Conservation (phyloP, 1,284 basidiomycete genomes). For the Trichosporon sp. region DNA sequence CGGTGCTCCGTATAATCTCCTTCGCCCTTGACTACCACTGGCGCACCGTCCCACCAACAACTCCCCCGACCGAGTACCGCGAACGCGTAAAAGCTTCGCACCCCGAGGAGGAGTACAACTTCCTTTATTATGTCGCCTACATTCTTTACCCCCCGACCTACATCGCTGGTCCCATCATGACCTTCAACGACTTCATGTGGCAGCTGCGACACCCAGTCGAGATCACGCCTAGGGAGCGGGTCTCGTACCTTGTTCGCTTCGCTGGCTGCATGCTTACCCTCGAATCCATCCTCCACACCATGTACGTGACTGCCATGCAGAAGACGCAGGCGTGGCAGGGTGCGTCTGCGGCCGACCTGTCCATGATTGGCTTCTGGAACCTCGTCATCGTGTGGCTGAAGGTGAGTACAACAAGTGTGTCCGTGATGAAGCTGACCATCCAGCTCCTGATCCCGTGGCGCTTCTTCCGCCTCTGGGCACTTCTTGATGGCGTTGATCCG, state of each 20-base stretch:
- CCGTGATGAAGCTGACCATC: neutral
- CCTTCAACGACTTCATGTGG: constrained; percentile 92
- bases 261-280: constrained; percentile 74
- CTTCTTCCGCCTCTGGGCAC: constrained; percentile 94
- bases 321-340: constrained; percentile 68
- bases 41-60: constrained; percentile 56
- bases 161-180: constrained; percentile 93
- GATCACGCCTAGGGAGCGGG: constrained; percentile 54
- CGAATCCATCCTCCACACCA: constrained; percentile 89
- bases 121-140: constrained; percentile 71
- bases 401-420: constrained; percentile 59
- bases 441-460: constrained; percentile 96
- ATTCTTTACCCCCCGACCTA: constrained; percentile 89
- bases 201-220: constrained; percentile 61
- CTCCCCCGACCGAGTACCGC: constrained; percentile 39
- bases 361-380: constrained; percentile 97
- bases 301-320: constrained; percentile 98
- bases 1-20: constrained; percentile 89
- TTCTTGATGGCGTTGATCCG: constrained; percentile 84
- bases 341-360: constrained; percentile 75
- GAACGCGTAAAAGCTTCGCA: constrained; percentile 63
- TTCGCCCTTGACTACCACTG: constrained; percentile 92
- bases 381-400: constrained; percentile 96
- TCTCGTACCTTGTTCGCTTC: constrained; percentile 73
- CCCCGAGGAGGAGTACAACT: constrained; percentile 61